phyloP scores from a whole-genome alignment of 129 eudicot genomes.

The Pseudognaphalium luteoalbum region DNA sequence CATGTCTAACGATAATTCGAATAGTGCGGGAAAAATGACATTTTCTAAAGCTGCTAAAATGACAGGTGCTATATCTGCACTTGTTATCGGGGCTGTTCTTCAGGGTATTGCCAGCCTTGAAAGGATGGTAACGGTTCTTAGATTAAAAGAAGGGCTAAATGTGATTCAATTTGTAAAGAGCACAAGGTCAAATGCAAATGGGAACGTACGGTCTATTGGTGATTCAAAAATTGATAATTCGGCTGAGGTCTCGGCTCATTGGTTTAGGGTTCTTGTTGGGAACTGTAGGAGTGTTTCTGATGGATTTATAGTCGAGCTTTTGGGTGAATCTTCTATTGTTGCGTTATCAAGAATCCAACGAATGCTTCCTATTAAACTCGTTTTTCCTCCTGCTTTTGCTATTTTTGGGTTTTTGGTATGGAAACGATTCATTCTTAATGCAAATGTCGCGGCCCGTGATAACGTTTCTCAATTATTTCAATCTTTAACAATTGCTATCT shows the following conservation, averaged over 20 bases:
- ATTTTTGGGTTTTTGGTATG: constrained; percentile 80
- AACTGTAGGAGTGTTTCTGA: constrained; percentile 84
- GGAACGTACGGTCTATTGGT: constrained; percentile 63
- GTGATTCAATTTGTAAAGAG: constrained; percentile 70
- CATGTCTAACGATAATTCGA: constrained; percentile 47
- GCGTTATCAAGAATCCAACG: constrained; percentile 91
- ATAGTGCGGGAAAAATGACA: constrained; percentile 45
- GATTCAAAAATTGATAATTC: constrained; percentile 54
- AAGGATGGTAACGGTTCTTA: constrained; percentile 83
- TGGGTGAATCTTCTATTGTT: constrained; percentile 81
- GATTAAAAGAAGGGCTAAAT: constrained; percentile 86
- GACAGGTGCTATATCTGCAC: constrained; percentile 79
- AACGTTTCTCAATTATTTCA: constrained; percentile 62
- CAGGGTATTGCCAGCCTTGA: constrained; percentile 87
- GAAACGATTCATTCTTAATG: constrained; percentile 66
- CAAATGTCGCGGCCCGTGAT: constrained; percentile 53
- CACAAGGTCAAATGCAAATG: constrained; percentile 70
- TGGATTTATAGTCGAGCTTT: constrained; percentile 78
- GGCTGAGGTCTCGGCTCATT: constrained; percentile 83
- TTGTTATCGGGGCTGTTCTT: constrained; percentile 76
- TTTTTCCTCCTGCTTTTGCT: constrained; percentile 85
- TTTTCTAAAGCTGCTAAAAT: constrained; percentile 61
- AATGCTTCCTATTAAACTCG: constrained; percentile 67
- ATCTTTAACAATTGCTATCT: constrained; percentile 49
- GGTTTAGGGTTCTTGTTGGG: constrained; percentile 96